Conservation (phyloP, 768 basidiomycete species). For the Suillus cothurnatus region DNA sequence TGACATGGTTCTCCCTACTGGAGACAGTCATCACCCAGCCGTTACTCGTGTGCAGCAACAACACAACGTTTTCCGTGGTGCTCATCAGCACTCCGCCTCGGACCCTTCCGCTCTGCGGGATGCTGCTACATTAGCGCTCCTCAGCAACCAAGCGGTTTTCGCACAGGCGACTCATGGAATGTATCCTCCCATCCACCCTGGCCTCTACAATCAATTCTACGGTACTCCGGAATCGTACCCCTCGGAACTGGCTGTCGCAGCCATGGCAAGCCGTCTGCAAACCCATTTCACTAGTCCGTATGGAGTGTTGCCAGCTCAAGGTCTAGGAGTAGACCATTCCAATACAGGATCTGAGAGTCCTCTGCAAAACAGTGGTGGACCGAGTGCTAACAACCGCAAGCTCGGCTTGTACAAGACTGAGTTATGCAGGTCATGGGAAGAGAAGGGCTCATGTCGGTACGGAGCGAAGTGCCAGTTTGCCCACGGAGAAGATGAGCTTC, state of each 20-base stretch:
- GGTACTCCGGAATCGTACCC: slow-evolving; percentile 58
- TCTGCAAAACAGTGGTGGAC: slow-evolving; percentile 53
- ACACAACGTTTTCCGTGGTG: slow-evolving; percentile 69
- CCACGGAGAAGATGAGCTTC: slow-evolving; percentile 87
- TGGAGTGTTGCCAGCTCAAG: slow-evolving; percentile 47
- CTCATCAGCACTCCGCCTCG: slow-evolving; percentile 82
- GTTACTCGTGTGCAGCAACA: slow-evolving; percentile 81
- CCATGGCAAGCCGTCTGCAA: slow-evolving; percentile 66
- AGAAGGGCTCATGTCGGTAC: slow-evolving; percentile 86
- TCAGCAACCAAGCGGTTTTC: slow-evolving; percentile 57
- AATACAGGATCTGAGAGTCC: slow-evolving; percentile 20
- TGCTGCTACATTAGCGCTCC: slow-evolving; percentile 62
- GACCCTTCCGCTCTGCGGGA: slow-evolving; percentile 81
- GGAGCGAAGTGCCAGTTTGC: slow-evolving; percentile 92
- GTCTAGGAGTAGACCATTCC: slow-evolving; percentile 45
- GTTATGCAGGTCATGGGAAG: slow-evolving; percentile 89
- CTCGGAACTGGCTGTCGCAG: slow-evolving; percentile 53
- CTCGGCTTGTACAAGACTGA: slow-evolving; percentile 91
- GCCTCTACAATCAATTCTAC: slow-evolving; percentile 78
- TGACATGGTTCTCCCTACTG: slow-evolving; percentile 67
- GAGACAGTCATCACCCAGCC: slow-evolving; percentile 60
- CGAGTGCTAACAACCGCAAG: slow-evolving; percentile 91
- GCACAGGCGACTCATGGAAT: slow-evolving; percentile 47
- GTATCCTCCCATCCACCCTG: slow-evolving; percentile 59
- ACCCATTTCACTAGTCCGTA: slow-evolving; percentile 57